Evolutionary conservation across 805 yeast genomes (phyloP).

Genomic region (Myxozyma geophila): DNA sequence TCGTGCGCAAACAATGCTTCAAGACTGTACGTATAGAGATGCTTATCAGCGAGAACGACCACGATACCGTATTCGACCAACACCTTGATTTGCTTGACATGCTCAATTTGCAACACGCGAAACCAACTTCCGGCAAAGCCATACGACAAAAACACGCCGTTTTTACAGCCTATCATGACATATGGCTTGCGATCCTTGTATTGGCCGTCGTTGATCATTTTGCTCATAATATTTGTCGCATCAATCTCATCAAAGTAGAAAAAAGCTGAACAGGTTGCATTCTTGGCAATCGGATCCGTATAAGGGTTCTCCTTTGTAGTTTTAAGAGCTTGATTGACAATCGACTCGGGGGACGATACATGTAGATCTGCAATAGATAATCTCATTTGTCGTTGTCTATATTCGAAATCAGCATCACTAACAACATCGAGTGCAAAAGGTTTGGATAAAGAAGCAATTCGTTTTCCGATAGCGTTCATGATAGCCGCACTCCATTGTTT

Average conservation of each 20-base stretch:
- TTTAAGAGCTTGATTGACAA: neutral
- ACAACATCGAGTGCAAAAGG: conserved; percentile 61
- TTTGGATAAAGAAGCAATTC: conserved; percentile 49
- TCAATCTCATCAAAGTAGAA: conserved; percentile 55
- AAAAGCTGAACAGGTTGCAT: conserved; percentile 48
- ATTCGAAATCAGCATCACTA: conserved; percentile 65
- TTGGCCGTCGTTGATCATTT: neutral
- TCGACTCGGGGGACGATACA: neutral
- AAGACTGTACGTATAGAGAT: conserved; percentile 65
- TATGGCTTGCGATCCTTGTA: conserved; percentile 2
- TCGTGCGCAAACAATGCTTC: conserved; percentile 54
- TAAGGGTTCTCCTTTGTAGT: neutral
- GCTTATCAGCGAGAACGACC: conserved; percentile 62
- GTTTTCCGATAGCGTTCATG: conserved; percentile 50
- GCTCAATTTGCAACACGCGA: conserved; percentile 56
- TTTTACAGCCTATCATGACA: conserved; percentile 61
- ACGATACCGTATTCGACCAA: conserved; percentile 60
- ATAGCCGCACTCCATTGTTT: conserved; percentile 62
- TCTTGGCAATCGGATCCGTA: neutral
- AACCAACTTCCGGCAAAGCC: conserved; percentile 53
- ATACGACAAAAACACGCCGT: conserved; percentile 62
- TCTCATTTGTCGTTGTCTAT: conserved; percentile 46
- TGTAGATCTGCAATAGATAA: conserved; percentile 1
- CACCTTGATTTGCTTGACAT: conserved; percentile 63
- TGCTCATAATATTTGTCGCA: conserved; percentile 35